A percentile compares a stretch with the other conserved stretches of the same genome.
phyloP scores from a whole-genome alignment of 108 stramenopile genomes.

The Bacterosira constricta region DNA sequence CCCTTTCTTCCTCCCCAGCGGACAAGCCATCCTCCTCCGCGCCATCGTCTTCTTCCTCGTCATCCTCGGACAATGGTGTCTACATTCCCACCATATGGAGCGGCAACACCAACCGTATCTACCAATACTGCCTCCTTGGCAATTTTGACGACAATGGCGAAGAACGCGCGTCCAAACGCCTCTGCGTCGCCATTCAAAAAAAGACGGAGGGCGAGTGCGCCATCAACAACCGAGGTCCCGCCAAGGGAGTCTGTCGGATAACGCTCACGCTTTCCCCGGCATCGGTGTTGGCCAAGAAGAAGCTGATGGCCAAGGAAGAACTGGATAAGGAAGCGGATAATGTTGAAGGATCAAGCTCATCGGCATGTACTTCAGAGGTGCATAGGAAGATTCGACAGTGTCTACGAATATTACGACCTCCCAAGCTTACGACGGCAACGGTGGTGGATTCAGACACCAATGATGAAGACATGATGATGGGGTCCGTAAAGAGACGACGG shows the following conservation, averaged over 20 bases:
- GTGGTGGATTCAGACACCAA: too few species aligned
- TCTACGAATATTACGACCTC: conserved; percentile 35
- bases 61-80: conserved; percentile 25
- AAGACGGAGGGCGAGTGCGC: neutral
- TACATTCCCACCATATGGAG: conserved; percentile 47
- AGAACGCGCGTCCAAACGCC: conserved; percentile 30
- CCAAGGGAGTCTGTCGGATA: conserved; percentile 45
- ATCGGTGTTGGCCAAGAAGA: conserved; percentile 43
- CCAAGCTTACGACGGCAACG: conserved; percentile 23
- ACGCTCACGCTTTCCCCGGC: conserved; percentile 35
- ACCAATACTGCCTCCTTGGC: conserved; percentile 39
- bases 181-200: conserved; percentile 45
- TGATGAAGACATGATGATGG: neutral
- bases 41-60: neutral
- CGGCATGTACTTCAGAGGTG: conserved; percentile 17
- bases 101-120: conserved; percentile 45
- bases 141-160: conserved; percentile 42
- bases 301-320: conserved; percentile 38
- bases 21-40: neutral
- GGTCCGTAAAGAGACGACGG: conserved; percentile 12
- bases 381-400: conserved; percentile 38
- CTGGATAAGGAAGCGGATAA: conserved; percentile 12
- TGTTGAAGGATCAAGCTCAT: neutral
- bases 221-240: conserved; percentile 19
- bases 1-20: conserved; percentile 3